Conservation (phyloP, 2,329 filamentous ascomycete species). For the Calonectria hawksworthii region DNA sequence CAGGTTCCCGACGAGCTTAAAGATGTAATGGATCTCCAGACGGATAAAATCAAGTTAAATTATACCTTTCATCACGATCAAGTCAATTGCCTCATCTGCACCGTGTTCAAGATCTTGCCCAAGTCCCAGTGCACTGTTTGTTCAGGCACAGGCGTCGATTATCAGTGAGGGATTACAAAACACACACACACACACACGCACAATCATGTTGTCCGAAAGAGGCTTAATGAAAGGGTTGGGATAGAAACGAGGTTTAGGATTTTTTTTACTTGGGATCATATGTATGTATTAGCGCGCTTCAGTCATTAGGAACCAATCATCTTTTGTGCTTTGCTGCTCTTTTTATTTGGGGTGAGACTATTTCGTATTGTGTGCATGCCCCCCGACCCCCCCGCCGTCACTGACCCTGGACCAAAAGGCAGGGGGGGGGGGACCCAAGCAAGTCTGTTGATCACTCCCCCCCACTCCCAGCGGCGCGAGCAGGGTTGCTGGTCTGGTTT, state of each 20-base stretch:
- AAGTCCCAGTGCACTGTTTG: neutral
- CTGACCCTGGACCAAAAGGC: neutral
- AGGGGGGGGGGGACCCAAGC: neutral
- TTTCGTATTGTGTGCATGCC: neutral
- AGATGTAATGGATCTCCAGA: neutral
- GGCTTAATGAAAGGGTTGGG: no score
- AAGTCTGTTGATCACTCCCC: neutral
- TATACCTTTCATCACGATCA: neutral
- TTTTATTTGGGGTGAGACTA: neutral
- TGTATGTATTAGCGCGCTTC: neutral
- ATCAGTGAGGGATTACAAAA: neutral
- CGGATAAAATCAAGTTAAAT: constrained; percentile 9
- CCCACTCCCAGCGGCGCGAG: neutral
- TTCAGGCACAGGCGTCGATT: neutral
- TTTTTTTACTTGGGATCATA: neutral
- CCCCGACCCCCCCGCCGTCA: neutral
- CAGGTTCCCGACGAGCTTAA: neutral
- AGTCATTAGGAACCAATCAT: neutral
- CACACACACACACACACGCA: neutral
- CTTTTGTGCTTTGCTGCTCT: neutral
- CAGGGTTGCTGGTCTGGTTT: neutral
- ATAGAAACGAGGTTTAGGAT: neutral
- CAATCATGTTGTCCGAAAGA: no score
- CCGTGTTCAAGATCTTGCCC: constrained; percentile 1
- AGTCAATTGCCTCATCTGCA: constrained; percentile 6